Percentiles rank a stretch among this genome's conserved stretches.
phyloP scores from a whole-genome alignment of 441 rosid species.

The Hura crepitans region DNA sequence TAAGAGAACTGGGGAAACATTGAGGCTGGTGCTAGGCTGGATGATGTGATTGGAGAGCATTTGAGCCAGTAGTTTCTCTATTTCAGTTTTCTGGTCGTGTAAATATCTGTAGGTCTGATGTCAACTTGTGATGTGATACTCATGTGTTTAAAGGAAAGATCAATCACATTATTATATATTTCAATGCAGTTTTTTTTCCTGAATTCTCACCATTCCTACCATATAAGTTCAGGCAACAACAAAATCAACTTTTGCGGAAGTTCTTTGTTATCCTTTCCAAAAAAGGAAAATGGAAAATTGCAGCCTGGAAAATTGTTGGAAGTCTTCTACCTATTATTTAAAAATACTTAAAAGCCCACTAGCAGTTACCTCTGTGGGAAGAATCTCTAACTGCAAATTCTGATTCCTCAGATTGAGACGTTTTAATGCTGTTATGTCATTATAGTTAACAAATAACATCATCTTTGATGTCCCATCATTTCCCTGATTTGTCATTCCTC shows the following conservation, averaged over 20 bases:
- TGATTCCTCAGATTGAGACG: background rate
- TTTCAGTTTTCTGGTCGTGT: no score
- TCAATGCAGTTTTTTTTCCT: background rate
- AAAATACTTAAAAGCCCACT: background rate
- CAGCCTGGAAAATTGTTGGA: background rate
- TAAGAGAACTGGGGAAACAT: no score
- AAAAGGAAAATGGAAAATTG: background rate
- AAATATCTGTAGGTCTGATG: no score
- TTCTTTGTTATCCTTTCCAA: no score
- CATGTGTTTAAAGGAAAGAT: no score
- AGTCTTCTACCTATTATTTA: background rate
- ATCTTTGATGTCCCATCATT: background rate
- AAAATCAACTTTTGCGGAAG: background rate
- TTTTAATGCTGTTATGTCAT: background rate
- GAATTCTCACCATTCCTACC: background rate
- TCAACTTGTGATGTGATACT: no score
- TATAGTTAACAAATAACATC: background rate
- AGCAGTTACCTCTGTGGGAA: background rate
- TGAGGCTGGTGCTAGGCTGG: no score
- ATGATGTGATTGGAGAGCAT: no score
- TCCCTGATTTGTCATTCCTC: background rate
- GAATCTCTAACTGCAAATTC: background rate
- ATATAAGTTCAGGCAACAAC: background rate
- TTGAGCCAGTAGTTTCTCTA: no score
- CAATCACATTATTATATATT: no score